These are phyloP conservation scores for baker's yeast (Saccharomyces cerevisiae) DNA, from an alignment of 805 yeast genomes.

Conservation along the genomic window DNA sequence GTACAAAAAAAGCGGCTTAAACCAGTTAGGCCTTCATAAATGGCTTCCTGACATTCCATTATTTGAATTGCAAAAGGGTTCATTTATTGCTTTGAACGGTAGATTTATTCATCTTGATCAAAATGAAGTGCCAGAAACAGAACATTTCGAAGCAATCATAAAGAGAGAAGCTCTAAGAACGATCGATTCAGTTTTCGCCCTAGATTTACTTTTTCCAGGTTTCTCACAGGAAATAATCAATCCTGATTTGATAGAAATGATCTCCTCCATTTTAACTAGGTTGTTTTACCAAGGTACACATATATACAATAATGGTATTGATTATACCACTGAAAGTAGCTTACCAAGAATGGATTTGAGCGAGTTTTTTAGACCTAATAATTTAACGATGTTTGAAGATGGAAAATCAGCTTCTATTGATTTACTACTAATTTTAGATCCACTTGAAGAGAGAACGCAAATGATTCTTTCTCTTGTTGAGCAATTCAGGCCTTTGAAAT, in stretches of 20 bases:
- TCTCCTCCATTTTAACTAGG: slow-evolving; percentile 37
- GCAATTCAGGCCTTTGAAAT: slow-evolving; percentile 38
- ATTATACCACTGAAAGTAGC: slow-evolving; percentile 34
- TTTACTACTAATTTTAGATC: slow-evolving; percentile 58
- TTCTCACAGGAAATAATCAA: slow-evolving; percentile 12
- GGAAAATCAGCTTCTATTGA: slow-evolving; percentile 36
- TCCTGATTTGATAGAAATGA: slow-evolving; percentile 41
- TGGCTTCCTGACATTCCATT: slow-evolving; percentile 26
- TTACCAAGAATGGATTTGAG: slow-evolving; percentile 43
- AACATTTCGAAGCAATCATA: slow-evolving; percentile 34
- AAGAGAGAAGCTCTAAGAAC: slow-evolving; percentile 43
- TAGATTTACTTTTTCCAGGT: slow-evolving; percentile 18
- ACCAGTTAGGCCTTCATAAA: slow-evolving; percentile 2
- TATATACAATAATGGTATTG: slow-evolving; percentile 29
- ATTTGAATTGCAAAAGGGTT: slow-evolving; percentile 7
- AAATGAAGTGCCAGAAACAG: slow-evolving; percentile 16
- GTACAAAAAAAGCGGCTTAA: slow-evolving; percentile 5
- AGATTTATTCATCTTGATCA: slow-evolving; percentile 36
- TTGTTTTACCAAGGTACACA: slow-evolving; percentile 33
- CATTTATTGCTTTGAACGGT: slow-evolving; percentile 47
- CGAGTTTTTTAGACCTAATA: slow-evolving; percentile 12
- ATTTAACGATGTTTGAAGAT: slow-evolving; percentile 18
- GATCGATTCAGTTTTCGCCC: slow-evolving; percentile 27
- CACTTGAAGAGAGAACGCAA: slow-evolving; percentile 63
- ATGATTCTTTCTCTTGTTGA: slow-evolving; percentile 42